Conservation (phyloP, 2,329 filamentous ascomycete genomes). For the Amylocarpus encephaloides region DNA sequence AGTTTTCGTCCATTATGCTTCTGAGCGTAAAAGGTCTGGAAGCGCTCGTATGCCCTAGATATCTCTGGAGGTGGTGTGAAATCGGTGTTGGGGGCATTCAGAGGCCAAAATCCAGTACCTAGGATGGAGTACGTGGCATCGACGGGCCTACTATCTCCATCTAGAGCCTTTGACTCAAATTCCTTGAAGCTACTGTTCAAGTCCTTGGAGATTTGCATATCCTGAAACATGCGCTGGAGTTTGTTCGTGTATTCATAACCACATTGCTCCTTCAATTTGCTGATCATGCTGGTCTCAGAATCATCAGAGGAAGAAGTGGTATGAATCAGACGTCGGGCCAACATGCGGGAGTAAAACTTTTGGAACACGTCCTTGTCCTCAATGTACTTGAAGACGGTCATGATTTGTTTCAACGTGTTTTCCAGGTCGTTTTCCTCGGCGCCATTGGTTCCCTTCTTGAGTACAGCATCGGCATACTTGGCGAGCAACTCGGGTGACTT, state of each 20-base stretch:
- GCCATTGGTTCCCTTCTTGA: slow-evolving; percentile 89
- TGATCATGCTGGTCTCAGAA: slow-evolving; percentile 98
- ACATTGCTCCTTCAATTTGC: slow-evolving; percentile 96
- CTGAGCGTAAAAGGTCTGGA: slow-evolving; percentile 85
- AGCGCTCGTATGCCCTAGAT: slow-evolving; percentile 80
- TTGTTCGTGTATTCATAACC: slow-evolving; percentile 99
- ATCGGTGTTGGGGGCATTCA: slow-evolving; percentile 77
- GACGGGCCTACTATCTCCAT: slow-evolving; percentile 59
- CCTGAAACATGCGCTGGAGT: slow-evolving; percentile 98
- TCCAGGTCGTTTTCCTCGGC: slow-evolving; percentile 93
- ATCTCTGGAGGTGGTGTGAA: slow-evolving; percentile 86
- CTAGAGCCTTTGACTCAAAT: slow-evolving; percentile 57
- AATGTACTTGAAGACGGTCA: slow-evolving; percentile 99
- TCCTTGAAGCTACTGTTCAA: slow-evolving; percentile 85
- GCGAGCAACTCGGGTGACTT: slow-evolving; percentile 92
- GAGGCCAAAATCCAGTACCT: slow-evolving; percentile 95
- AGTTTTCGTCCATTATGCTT: slow-evolving; percentile 96
- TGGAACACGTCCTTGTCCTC: slow-evolving; percentile 99
- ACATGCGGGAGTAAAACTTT: slow-evolving; percentile 96
- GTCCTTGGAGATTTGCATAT: slow-evolving; percentile 98
- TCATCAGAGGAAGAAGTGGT: slow-evolving; percentile 94
- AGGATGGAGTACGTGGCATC: slow-evolving; percentile 91
- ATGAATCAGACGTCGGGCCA: slow-evolving; percentile 90
- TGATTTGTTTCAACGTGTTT: slow-evolving; percentile 81
- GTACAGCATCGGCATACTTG: slow-evolving; percentile 87